Conservation (phyloP, 495 filamentous ascomycete species). For the Chaetomidium leptoderma region DNA sequence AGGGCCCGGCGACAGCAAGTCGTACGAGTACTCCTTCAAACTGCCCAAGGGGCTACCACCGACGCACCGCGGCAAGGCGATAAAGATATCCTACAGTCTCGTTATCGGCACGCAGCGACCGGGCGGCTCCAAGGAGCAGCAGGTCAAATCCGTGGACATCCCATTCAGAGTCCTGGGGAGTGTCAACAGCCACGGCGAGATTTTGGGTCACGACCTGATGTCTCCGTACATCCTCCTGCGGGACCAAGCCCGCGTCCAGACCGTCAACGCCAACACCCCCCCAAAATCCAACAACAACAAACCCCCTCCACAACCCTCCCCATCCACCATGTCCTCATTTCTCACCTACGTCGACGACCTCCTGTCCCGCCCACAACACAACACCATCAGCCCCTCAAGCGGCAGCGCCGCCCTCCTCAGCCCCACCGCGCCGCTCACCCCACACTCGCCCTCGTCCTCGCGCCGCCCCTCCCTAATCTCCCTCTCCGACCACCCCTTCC, state of each 20-base stretch:
- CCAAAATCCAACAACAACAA: slow-evolving; percentile 16
- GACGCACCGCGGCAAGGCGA: slow-evolving; percentile 84
- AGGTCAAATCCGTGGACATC: slow-evolving; percentile 85
- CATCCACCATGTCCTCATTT: slow-evolving; percentile 49
- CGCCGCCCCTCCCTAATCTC: slow-evolving; percentile 48
- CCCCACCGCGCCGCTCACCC: slow-evolving; percentile 56
- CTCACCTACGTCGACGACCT: slow-evolving; percentile 75
- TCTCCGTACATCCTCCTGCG: slow-evolving; percentile 85
- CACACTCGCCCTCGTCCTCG: slow-evolving; percentile 53
- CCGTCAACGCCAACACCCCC: slow-evolving; percentile 36
- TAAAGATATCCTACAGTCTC: slow-evolving; percentile 88
- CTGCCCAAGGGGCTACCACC: slow-evolving; percentile 84
- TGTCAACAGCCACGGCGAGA: slow-evolving; percentile 65
- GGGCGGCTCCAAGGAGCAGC: slow-evolving; percentile 68
- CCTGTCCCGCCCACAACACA: slow-evolving; percentile 57
- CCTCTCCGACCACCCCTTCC: slow-evolving; percentile 30
- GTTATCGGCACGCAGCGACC: slow-evolving; percentile 89
- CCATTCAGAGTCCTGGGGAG: slow-evolving; percentile 93
- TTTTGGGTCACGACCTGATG: slow-evolving; percentile 80
- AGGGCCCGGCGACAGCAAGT: slow-evolving; percentile 81
- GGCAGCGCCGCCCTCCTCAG: slow-evolving; percentile 58
- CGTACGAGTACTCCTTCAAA: slow-evolving; percentile 79
- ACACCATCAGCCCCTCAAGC: slow-evolving; percentile 36
- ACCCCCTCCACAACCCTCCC: slow-evolving; percentile 55
- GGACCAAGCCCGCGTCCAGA: slow-evolving; percentile 68